Conservation (phyloP, 2,329 filamentous ascomycete genomes). For the Exophiala sp. region DNA sequence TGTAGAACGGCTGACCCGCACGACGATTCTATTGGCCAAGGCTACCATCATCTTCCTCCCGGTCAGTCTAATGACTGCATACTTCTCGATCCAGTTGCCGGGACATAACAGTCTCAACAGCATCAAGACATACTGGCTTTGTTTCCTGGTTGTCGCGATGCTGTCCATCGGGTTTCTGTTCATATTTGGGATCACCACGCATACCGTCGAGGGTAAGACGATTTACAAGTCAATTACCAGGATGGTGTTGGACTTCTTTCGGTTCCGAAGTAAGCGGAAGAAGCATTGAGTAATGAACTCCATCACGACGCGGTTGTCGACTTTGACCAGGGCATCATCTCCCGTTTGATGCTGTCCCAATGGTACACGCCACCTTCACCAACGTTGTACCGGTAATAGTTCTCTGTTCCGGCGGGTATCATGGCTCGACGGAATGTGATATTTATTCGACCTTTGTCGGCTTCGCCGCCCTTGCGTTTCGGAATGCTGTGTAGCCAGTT, state of each 20-base stretch:
- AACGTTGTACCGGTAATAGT: conserved; percentile 83
- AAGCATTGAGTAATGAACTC: conserved; percentile 1
- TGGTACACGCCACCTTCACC: conserved; percentile 64
- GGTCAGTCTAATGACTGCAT: conserved; percentile 69
- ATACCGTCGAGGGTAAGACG: conserved; percentile 55
- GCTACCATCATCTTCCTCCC: conserved; percentile 73
- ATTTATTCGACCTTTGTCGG: conserved; percentile 66
- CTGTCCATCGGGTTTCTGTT: conserved; percentile 59
- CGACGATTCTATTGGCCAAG: conserved; percentile 70
- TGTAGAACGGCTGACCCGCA: conserved; percentile 67
- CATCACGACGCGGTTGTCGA: background rate
- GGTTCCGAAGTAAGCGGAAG: conserved; percentile 12
- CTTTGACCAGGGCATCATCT: conserved; percentile 45
- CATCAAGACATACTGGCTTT: conserved; percentile 62
- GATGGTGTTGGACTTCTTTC: conserved; percentile 10
- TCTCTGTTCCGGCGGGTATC: conserved; percentile 69
- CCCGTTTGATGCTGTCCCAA: conserved; percentile 58
- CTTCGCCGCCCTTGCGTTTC: conserved; percentile 61
- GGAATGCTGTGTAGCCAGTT: conserved; percentile 77
- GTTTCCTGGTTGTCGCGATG: conserved; percentile 62
- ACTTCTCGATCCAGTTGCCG: conserved; percentile 66
- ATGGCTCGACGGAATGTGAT: conserved; percentile 74
- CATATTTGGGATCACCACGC: conserved; percentile 55
- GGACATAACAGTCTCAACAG: conserved; percentile 55
- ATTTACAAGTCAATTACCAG: conserved; percentile 37